phyloP scores from a whole-genome alignment of 2,329 filamentous ascomycete species.

The Phyllosticta citriasiana region DNA sequence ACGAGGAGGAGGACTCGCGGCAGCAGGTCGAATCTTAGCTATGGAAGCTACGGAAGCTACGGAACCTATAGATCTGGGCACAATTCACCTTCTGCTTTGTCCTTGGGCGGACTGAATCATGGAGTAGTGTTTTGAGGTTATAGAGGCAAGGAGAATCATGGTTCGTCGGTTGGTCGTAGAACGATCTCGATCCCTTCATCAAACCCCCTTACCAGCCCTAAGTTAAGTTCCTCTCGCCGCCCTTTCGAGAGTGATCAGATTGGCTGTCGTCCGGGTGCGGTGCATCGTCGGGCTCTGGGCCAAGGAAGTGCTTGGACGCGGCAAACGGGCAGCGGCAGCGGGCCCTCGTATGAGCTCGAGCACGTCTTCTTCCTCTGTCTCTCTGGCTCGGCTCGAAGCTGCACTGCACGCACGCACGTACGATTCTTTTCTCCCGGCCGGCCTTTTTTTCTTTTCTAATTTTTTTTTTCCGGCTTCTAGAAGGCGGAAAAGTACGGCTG shows the following conservation, averaged over 20 bases:
- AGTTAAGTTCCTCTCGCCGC: neutral
- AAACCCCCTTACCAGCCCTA: neutral
- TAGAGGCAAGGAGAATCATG: neutral
- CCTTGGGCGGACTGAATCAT: no score
- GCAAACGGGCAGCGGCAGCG: neutral
- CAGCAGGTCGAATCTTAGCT: no score
- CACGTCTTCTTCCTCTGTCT: neutral
- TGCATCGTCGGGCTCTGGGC: neutral
- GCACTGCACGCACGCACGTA: neutral
- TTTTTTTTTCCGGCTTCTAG: neutral
- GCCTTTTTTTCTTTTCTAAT: neutral
- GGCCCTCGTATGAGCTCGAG: neutral
- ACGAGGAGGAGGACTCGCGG: no score
- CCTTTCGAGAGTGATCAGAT: neutral
- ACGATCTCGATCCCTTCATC: neutral
- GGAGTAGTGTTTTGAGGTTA: neutral
- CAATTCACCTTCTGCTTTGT: no score
- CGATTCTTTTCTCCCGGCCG: no score
- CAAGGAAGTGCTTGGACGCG: neutral
- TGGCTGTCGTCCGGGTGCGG: neutral
- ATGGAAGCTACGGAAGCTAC: no score
- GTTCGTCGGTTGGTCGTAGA: neutral
- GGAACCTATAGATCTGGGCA: no score
- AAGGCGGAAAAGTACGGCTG: slow-evolving; percentile 7
- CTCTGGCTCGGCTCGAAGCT: neutral